These are phyloP conservation scores for Leccinum barrowsii DNA, from an alignment of 768 basidiomycete species.

Conservation along the genomic window DNA sequence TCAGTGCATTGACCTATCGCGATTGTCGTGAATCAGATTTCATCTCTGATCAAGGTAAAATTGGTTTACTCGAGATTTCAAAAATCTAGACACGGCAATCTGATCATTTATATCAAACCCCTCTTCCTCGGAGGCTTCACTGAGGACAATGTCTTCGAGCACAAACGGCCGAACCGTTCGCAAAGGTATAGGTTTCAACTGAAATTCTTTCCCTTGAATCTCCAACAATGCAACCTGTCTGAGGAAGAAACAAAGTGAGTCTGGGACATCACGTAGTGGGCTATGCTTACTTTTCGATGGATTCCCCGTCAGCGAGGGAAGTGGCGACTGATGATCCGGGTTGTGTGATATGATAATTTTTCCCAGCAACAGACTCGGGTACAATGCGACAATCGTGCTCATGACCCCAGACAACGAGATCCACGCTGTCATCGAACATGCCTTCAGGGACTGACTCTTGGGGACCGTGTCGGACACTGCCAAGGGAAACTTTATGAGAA, in stretches of 20 bases:
- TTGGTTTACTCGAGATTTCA: conserved; percentile 60
- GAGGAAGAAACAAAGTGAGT: neutral
- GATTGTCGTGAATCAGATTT: neutral
- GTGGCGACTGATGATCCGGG: conserved; percentile 96
- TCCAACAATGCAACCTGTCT: conserved; percentile 91
- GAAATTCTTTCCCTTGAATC: conserved; percentile 85
- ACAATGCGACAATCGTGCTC: conserved; percentile 95
- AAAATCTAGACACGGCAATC: conserved; percentile 76
- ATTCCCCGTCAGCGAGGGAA: conserved; percentile 89
- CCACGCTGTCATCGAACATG: conserved; percentile 93
- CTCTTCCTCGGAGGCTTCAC: conserved; percentile 75
- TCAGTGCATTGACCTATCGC: conserved; percentile 69
- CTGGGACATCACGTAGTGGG: neutral
- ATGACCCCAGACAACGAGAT: conserved; percentile 97
- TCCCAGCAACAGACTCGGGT: conserved; percentile 88
- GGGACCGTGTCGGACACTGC: conserved; percentile 89
- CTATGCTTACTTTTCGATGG: conserved; percentile 72
- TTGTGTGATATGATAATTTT: conserved; percentile 88
- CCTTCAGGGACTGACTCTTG: conserved; percentile 94
- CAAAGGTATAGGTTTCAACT: conserved; percentile 80
- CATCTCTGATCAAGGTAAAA: neutral
- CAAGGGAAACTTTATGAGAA: conserved; percentile 12
- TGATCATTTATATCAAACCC: conserved; percentile 76
- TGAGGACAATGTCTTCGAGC: conserved; percentile 72
- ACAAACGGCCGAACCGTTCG: conserved; percentile 95